Evolutionary conservation across 2,329 filamentous ascomycete species (phyloP).

Genomic region (Monosporascus sp.): DNA sequence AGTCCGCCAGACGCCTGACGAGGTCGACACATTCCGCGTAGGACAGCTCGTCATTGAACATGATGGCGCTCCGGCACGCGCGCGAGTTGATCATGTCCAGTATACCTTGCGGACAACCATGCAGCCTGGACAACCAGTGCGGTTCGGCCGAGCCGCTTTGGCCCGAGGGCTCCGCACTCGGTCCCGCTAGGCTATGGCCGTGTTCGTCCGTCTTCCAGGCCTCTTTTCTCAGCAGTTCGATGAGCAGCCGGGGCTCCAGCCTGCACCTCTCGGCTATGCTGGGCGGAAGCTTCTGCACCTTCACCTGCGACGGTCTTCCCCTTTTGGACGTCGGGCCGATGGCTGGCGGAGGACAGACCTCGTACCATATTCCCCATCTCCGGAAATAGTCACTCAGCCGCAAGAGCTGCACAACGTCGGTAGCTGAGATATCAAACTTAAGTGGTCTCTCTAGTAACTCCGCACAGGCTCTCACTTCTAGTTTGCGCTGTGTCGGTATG

Average conservation of each 20-base stretch:
- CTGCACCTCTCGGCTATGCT: conserved; percentile 72
- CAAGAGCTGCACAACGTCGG: conserved; percentile 56
- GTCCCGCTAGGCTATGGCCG: conserved; percentile 6
- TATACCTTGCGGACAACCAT: conserved; percentile 68
- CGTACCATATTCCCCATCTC: conserved; percentile 70
- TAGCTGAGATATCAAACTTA: conserved; percentile 56
- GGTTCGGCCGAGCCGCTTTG: conserved; percentile 6
- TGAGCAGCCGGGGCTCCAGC: conserved; percentile 63
- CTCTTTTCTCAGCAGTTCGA: conserved; percentile 70
- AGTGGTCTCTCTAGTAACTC: conserved; percentile 48
- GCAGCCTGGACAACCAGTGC: conserved; percentile 58
- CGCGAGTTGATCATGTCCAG: conserved; percentile 72
- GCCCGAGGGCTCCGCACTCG: background rate
- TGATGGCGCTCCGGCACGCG: conserved; percentile 73
- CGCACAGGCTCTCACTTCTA: conserved; percentile 18
- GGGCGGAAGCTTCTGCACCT: conserved; percentile 58
- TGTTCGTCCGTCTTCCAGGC: conserved; percentile 60
- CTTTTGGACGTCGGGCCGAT: background rate
- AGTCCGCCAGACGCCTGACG: conserved; percentile 51
- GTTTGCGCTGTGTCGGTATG: background rate
- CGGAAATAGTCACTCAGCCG: conserved; percentile 53
- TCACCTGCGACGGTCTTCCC: conserved; percentile 27
- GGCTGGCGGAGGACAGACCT: conserved; percentile 26
- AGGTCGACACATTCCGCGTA: conserved; percentile 53
- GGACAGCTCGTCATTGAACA: conserved; percentile 73